These are phyloP conservation scores for Cytospora schulzeri DNA, from an alignment of 2,329 filamentous ascomycete species.

Conservation along the genomic window DNA sequence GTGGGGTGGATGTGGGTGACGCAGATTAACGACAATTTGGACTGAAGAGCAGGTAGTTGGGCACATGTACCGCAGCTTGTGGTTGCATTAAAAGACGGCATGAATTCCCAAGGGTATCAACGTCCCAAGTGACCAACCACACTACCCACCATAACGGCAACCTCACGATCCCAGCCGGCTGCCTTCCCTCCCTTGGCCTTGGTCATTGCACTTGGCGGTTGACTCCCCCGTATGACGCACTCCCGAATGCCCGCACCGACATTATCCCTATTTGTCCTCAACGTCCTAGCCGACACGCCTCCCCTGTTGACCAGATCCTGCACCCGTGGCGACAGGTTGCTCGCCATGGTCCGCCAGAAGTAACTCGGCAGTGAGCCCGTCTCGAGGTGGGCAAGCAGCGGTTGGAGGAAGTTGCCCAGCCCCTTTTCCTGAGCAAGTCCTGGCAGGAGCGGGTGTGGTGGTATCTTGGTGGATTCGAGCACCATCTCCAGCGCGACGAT, in stretches of 20 bases:
- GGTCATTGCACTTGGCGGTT: constrained; percentile 60
- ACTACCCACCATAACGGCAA: constrained; percentile 91
- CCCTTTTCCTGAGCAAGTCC: constrained; percentile 37
- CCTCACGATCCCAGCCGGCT: constrained; percentile 81
- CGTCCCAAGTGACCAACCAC: constrained; percentile 63
- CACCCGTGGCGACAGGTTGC: constrained; percentile 73
- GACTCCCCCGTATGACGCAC: constrained; percentile 78
- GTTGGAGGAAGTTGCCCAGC: constrained; percentile 63
- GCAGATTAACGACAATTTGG: not conserved
- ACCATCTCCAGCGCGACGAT: constrained; percentile 84
- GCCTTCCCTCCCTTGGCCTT: constrained; percentile 47
- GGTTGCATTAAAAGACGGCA: not conserved
- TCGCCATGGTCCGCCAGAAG: constrained; percentile 90
- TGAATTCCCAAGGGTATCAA: constrained; percentile 29
- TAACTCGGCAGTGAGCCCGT: constrained; percentile 85
- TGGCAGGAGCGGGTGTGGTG: constrained; percentile 66
- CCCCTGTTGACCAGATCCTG: constrained; percentile 83
- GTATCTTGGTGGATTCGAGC: constrained; percentile 68
- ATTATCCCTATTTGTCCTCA: constrained; percentile 73
- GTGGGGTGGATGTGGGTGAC: too few species aligned
- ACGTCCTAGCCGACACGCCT: constrained; percentile 78
- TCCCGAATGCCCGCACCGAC: constrained; percentile 79
- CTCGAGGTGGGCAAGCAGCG: constrained; percentile 76
- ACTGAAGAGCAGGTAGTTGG: not conserved
- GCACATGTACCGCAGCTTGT: not conserved